Conservation (phyloP, 148 eudicot genomes). For the Pharnaceum exiguum region DNA sequence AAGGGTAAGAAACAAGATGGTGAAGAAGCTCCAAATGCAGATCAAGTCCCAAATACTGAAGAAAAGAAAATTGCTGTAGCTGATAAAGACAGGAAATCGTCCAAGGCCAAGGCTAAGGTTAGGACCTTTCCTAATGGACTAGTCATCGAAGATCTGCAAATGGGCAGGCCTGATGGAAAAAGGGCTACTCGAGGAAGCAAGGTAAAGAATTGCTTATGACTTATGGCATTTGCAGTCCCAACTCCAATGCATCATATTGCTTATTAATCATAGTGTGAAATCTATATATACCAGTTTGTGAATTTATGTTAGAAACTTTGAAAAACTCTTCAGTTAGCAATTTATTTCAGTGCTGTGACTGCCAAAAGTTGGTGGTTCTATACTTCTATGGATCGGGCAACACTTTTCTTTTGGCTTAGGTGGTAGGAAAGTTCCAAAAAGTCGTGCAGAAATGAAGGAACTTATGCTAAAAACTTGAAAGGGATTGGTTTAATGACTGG, state of each 20-base stretch:
- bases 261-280: no score
- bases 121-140: constrained; percentile 70
- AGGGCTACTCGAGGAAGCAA: constrained; percentile 70
- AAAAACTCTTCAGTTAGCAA: no score
- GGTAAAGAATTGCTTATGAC: constrained; percentile 28
- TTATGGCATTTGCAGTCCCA: neutral
- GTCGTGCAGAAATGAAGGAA: no score
- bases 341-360: no score
- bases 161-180: constrained; percentile 70
- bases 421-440: no score
- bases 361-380: no score
- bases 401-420: no score
- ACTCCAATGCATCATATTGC: no score
- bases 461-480: no score
- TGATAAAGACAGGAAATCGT: constrained; percentile 30
- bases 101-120: constrained; percentile 46
- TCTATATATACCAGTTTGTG: no score
- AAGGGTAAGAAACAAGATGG: constrained; percentile 41
- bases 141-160: constrained; percentile 54
- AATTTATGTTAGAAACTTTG: no score
- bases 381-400: no score
- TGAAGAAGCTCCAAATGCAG: constrained; percentile 21
- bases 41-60: constrained; percentile 19
- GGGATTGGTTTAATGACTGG: neutral
- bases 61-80: constrained; percentile 22